phyloP scores from a whole-genome alignment of 208 protist genomes.

The Zelonia costaricensis region DNA sequence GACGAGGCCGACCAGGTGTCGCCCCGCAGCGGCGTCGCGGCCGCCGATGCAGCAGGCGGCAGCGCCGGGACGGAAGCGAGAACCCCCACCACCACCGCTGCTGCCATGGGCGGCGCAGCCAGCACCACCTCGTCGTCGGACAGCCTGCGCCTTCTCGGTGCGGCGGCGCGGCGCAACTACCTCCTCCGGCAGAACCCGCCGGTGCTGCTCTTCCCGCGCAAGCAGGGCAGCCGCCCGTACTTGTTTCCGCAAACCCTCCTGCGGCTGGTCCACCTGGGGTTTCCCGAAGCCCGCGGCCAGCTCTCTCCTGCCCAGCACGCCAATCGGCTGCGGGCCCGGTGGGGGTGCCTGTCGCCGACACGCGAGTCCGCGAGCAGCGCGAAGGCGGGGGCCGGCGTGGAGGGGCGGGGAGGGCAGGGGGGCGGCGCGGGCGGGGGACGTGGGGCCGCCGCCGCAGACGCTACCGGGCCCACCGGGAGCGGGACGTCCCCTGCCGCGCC shows the following conservation, averaged over 20 bases:
- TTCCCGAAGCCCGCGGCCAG: conserved; percentile 14
- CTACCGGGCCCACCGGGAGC: background rate
- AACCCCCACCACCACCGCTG: too few species aligned
- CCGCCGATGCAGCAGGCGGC: too few species aligned
- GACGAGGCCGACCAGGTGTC: background rate
- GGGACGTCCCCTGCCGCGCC: background rate
- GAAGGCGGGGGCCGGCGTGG: background rate
- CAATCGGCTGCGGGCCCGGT: conserved; percentile 7
- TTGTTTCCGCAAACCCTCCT: conserved; percentile 44
- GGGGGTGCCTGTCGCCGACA: conserved; percentile 9
- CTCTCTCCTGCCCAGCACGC: conserved; percentile 14
- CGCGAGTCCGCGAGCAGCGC: background rate
- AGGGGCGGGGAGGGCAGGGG: too few species aligned
- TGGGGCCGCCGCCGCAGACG: background rate
- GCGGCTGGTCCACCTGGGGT: conserved; percentile 18
- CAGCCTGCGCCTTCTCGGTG: conserved; percentile 10
- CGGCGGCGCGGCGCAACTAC: conserved; percentile 23
- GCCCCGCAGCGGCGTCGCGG: background rate
- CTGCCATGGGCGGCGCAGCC: too few species aligned
- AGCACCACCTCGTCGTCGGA: conserved; percentile 1
- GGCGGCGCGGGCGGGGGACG: too few species aligned
- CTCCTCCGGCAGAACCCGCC: conserved; percentile 36
- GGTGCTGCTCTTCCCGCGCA: conserved; percentile 40
- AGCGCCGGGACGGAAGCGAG: too few species aligned
- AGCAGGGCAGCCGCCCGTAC: conserved; percentile 46